phyloP scores from a whole-genome alignment of 164 flowering plant species.

The Berberis vulgaris region DNA sequence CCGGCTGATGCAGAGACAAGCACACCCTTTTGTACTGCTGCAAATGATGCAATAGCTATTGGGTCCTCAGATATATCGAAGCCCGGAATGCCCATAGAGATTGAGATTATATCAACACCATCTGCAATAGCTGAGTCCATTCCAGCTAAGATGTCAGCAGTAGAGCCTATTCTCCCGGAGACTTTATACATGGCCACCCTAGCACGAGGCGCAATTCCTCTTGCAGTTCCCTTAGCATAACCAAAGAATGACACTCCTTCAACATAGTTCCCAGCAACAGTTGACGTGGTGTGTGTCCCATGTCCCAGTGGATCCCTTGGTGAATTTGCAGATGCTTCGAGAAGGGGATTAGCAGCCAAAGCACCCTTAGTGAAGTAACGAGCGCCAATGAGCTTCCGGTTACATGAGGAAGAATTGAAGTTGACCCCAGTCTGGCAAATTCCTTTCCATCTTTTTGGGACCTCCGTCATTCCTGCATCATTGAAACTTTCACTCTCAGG shows the following conservation, averaged over 20 bases:
- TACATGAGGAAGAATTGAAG: conserved; percentile 50
- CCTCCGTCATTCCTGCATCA: conserved; percentile 39
- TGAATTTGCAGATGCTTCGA: conserved; percentile 21
- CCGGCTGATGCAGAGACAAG: conserved; percentile 61
- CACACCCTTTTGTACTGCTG: conserved; percentile 46
- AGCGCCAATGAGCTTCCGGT: conserved; percentile 61
- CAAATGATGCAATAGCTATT: conserved; percentile 53
- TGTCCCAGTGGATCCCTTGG: conserved; percentile 52
- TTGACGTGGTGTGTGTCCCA: conserved; percentile 58
- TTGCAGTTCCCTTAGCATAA: conserved; percentile 45
- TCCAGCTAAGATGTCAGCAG: conserved; percentile 46
- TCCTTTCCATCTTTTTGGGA: conserved; percentile 61
- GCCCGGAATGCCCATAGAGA: conserved; percentile 37
- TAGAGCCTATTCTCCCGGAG: conserved; percentile 8
- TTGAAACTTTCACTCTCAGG: conserved; percentile 57
- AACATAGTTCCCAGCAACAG: conserved; percentile 46
- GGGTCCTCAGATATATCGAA: conserved; percentile 38
- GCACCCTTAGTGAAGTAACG: conserved; percentile 46
- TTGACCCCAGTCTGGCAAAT: conserved; percentile 30
- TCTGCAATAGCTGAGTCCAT: conserved; percentile 54
- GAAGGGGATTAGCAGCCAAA: conserved; percentile 17
- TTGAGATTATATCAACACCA: conserved; percentile 61
- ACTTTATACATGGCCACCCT: conserved; percentile 56
- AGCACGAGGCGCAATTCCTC: conserved; percentile 53
- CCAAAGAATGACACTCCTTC: conserved; percentile 34